A percentile compares a stretch with the other conserved stretches of the same genome.
Evolutionary conservation across 2,329 filamentous ascomycete genomes (phyloP).

Genomic region (Monosporascus cannonballus): DNA sequence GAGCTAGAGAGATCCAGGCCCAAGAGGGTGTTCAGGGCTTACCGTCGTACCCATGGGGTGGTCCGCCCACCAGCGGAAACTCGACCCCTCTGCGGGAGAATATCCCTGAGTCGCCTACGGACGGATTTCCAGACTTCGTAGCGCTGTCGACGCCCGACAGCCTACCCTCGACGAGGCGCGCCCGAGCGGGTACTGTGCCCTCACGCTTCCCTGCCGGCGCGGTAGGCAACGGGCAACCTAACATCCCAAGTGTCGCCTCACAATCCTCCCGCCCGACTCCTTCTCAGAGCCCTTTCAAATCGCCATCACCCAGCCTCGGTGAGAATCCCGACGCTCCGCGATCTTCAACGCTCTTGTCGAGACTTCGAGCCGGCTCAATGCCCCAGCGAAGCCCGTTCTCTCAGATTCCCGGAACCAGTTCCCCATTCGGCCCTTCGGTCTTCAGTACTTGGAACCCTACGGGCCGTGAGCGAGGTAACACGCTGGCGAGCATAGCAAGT

Average conservation of each 20-base stretch:
- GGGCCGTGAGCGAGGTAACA: conserved; percentile 75
- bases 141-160: conserved; percentile 62
- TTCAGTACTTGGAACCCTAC: conserved; percentile 81
- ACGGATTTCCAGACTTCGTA: conserved; percentile 89
- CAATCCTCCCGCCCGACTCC: conserved; percentile 83
- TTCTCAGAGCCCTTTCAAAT: conserved; percentile 80
- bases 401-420: conserved; percentile 46
- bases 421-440: conserved; percentile 81
- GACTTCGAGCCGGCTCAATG: conserved; percentile 88
- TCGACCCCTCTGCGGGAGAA: conserved; percentile 95
- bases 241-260: conserved; percentile 53
- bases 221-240: conserved; percentile 52
- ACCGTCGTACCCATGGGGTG: conserved; percentile 77
- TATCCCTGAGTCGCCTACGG: conserved; percentile 92
- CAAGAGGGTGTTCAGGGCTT: conserved; percentile 78
- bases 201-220: conserved; percentile 83
- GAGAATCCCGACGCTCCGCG: conserved; percentile 39
- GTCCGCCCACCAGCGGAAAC: conserved; percentile 91
- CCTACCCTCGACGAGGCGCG: conserved; percentile 66
- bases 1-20: conserved; percentile 92
- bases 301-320: conserved; percentile 51
- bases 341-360: conserved; percentile 72
- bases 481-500: conserved; percentile 75
- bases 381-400: conserved; percentile 73
- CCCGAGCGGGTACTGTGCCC: conserved; percentile 90